A percentile compares a stretch with the other conserved stretches of the same genome.
These are phyloP conservation scores for Cryoendolithus antarcticus DNA, from an alignment of 2,329 filamentous ascomycete species.

Conservation along the genomic window DNA sequence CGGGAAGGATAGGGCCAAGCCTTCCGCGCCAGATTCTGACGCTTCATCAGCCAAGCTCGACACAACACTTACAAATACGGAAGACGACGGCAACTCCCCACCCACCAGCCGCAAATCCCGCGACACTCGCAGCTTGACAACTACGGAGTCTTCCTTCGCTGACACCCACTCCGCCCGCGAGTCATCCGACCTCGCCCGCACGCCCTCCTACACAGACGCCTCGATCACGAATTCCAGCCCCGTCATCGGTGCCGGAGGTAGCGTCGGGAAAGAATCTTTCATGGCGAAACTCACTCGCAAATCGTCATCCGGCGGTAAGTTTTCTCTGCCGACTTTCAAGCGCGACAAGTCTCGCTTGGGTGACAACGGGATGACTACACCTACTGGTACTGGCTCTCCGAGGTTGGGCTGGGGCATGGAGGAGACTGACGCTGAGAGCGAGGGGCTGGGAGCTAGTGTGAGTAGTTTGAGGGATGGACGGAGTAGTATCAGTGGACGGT, in stretches of 20 bases:
- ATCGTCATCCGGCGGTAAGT: slow-evolving; percentile 30
- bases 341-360: slow-evolving; percentile 25
- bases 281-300: slow-evolving; percentile 40
- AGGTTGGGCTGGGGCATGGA: too few species aligned
- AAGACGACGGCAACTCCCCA: slow-evolving; percentile 22
- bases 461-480: slow-evolving; percentile 15
- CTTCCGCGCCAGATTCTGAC: too few species aligned
- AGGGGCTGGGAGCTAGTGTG: too few species aligned
- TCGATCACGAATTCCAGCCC: slow-evolving; percentile 25
- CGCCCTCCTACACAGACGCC: slow-evolving; percentile 25
- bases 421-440: too few species aligned
- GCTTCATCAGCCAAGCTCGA: too few species aligned
- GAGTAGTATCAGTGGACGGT: slow-evolving; percentile 8
- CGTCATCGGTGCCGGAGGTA: slow-evolving; percentile 14
- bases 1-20: slow-evolving; percentile 27
- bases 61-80: too few species aligned
- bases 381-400: too few species aligned
- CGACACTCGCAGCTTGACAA: slow-evolving; percentile 29
- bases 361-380: not conserved
- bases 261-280: slow-evolving; percentile 31
- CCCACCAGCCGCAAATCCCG: slow-evolving; percentile 28
- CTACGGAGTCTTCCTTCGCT: slow-evolving; percentile 19
- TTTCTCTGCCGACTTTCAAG: slow-evolving; percentile 26
- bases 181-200: slow-evolving; percentile 17
- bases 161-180: slow-evolving; percentile 15